Conservation (phyloP, 495 filamentous ascomycete genomes). For the Tuber microsphaerosporum region DNA sequence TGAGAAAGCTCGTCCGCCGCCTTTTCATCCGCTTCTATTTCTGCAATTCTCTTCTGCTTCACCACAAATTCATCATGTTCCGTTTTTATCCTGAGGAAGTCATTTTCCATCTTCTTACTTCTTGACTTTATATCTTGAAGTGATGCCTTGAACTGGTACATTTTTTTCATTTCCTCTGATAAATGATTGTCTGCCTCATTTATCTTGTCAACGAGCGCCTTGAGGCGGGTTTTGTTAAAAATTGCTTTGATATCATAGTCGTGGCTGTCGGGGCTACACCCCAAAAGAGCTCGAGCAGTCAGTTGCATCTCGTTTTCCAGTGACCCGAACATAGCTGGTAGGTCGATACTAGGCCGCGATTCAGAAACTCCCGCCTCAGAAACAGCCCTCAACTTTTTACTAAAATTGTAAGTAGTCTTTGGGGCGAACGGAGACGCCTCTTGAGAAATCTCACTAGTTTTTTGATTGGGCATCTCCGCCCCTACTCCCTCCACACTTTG, state of each 20-base stretch:
- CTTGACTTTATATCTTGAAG: constrained; percentile 11
- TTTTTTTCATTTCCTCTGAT: neutral
- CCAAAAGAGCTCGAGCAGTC: neutral
- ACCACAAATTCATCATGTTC: neutral
- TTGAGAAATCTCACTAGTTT: neutral
- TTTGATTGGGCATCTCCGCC: neutral
- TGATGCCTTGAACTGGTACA: neutral
- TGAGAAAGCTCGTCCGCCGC: constrained; percentile 1
- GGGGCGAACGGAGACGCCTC: neutral
- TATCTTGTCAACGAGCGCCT: neutral
- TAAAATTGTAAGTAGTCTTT: neutral
- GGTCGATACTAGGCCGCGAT: neutral
- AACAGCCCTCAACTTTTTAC: neutral
- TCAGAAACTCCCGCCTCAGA: neutral
- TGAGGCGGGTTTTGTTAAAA: neutral
- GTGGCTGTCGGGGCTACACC: neutral
- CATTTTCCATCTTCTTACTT: neutral
- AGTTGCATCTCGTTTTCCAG: neutral
- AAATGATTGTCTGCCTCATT: neutral
- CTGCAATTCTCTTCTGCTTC: neutral
- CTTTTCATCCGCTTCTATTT: neutral
- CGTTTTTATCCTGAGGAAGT: neutral
- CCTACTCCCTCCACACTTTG: neutral
- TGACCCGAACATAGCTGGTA: neutral
- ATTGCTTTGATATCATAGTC: neutral